Evolutionary conservation across 2,329 filamentous ascomycete genomes (phyloP).

Genomic region (Beauveria asiatica): DNA sequence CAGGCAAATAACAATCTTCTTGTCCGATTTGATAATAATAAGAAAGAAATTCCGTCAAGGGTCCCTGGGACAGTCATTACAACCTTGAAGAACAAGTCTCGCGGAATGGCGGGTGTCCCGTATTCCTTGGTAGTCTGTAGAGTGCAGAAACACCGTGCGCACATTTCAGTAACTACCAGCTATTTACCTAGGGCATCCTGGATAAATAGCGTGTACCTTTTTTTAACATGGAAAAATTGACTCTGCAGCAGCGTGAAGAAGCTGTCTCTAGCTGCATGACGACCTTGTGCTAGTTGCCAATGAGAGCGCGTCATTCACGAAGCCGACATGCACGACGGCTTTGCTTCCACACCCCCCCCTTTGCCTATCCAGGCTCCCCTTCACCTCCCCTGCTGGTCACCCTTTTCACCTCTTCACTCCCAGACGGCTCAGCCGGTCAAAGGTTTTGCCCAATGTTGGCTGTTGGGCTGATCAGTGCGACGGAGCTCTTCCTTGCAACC

Average conservation of each 20-base stretch:
- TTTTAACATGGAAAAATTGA: neutral
- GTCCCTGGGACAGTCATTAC: neutral
- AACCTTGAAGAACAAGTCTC: neutral
- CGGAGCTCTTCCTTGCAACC: neutral
- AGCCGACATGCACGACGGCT: too few relatives aligned
- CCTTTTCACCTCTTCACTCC: too few relatives aligned
- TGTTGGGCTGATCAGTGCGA: conserved; percentile 10
- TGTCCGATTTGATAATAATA: too few relatives aligned
- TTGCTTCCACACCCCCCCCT: too few relatives aligned
- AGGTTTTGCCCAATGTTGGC: conserved; percentile 1
- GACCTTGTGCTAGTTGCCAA: too few relatives aligned
- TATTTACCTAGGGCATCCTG: neutral
- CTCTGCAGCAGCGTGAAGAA: neutral
- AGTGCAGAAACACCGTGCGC: conserved; percentile 4
- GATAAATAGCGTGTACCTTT: neutral
- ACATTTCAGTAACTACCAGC: neutral
- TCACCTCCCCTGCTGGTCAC: too few relatives aligned
- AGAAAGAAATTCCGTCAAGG: neutral
- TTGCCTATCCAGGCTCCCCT: too few relatives aligned
- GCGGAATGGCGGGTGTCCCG: neutral
- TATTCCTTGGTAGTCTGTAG: neutral
- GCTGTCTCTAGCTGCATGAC: too few relatives aligned
- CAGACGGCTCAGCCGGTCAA: neutral
- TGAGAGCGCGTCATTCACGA: too few relatives aligned
- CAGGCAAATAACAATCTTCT: too few relatives aligned